These are phyloP conservation scores for Keithomyces neogunnii DNA, from an alignment of 2,329 filamentous ascomycete species.

Conservation along the genomic window DNA sequence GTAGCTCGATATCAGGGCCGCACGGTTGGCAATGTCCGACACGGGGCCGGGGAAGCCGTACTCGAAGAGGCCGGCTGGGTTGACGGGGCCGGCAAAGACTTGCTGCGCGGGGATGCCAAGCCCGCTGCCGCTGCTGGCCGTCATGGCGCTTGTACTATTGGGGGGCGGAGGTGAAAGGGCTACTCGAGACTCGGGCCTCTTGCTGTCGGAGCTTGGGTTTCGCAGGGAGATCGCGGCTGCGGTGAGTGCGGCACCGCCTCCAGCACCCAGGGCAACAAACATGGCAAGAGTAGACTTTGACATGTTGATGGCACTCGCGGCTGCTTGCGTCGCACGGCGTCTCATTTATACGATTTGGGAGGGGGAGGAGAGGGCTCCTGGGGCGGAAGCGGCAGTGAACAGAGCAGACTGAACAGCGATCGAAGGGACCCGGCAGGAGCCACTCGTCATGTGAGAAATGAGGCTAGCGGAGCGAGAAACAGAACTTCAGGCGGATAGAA, in stretches of 20 bases:
- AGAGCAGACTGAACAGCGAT: not conserved
- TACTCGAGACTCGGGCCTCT: slow-evolving; percentile 8
- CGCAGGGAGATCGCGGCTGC: slow-evolving; percentile 57
- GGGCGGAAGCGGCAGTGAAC: not conserved
- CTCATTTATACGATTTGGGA: slow-evolving; percentile 10
- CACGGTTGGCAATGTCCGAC: slow-evolving; percentile 68
- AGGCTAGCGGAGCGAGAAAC: not conserved
- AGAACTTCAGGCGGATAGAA: too few species aligned
- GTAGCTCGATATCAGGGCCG: slow-evolving; percentile 76
- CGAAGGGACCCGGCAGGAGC: not conserved
- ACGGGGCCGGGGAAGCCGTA: slow-evolving; percentile 91
- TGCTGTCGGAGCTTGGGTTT: slow-evolving; percentile 16
- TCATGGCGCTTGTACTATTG: slow-evolving; percentile 18
- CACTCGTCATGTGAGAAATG: not conserved
- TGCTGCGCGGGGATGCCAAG: slow-evolving; percentile 50
- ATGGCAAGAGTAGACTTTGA: slow-evolving; percentile 70
- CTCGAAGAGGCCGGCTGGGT: slow-evolving; percentile 69
- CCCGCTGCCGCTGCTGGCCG: slow-evolving; percentile 19
- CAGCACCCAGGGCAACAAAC: slow-evolving; percentile 67
- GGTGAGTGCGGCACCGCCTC: slow-evolving; percentile 67
- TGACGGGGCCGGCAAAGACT: slow-evolving; percentile 47
- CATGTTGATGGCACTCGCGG: slow-evolving; percentile 42
- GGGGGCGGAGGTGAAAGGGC: slow-evolving; percentile 15
- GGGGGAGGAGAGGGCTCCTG: not conserved
- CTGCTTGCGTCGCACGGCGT: slow-evolving; percentile 6